Percentiles rank a stretch among this genome's conserved stretches.
Conservation (phyloP, 176 grass and related monocot genomes). For the Stipa capillata region DNA sequence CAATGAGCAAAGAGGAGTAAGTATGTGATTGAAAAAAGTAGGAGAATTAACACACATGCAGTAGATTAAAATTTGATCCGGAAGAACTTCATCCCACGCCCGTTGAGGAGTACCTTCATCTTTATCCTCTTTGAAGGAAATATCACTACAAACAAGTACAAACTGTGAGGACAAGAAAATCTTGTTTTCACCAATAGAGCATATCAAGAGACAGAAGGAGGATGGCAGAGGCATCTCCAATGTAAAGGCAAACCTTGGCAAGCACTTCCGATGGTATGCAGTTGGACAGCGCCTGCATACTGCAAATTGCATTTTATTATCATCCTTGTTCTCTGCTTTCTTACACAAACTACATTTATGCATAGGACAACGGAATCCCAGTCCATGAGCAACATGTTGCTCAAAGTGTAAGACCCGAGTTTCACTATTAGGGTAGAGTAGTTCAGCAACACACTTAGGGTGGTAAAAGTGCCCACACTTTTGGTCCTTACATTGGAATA, state of each 20-base stretch:
- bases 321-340: constrained; percentile 28
- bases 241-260: constrained; percentile 46
- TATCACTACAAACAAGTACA: constrained; percentile 17
- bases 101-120: constrained; percentile 28
- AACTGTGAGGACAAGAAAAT: background rate
- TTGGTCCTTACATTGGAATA: constrained; percentile 42
- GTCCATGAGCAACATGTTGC: constrained; percentile 33
- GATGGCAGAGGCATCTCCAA: background rate
- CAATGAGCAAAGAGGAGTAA: background rate
- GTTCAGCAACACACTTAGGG: constrained; percentile 46
- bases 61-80: constrained; percentile 51
- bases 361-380: constrained; percentile 47
- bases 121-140: constrained; percentile 43
- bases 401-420: background rate
- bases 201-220: background rate
- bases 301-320: constrained; percentile 50
- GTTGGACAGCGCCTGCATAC: constrained; percentile 65
- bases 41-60: constrained; percentile 42
- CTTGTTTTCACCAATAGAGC: background rate
- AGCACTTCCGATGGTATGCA: constrained; percentile 59
- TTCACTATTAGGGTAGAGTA: constrained; percentile 16
- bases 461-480: constrained; percentile 73
- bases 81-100: constrained; percentile 64
- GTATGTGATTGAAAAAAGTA: background rate
- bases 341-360: constrained; percentile 54